A percentile compares a stretch with the other conserved stretches of the same genome.
Evolutionary conservation across 2,329 filamentous ascomycete genomes (phyloP).

Genomic region (Grosmannia huntii): DNA sequence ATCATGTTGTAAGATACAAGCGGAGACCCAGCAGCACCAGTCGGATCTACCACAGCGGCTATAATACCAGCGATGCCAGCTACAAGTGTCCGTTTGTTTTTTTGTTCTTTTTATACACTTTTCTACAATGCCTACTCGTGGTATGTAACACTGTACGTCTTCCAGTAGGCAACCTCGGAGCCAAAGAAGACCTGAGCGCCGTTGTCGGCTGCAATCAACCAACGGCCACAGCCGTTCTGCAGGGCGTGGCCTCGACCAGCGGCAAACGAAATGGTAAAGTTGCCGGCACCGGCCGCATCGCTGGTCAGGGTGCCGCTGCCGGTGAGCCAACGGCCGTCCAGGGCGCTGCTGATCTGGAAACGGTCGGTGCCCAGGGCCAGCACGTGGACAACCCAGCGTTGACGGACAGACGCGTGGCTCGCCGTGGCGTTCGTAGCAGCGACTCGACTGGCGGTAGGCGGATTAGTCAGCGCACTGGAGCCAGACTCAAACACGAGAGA

Average conservation of each 20-base stretch:
- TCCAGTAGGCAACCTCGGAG: background rate
- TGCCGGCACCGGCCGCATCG: background rate
- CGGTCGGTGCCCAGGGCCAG: slow-evolving; percentile 13
- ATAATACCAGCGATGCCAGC: too few species aligned
- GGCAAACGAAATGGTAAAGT: slow-evolving; percentile 1
- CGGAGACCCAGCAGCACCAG: too few species aligned
- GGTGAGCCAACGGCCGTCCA: slow-evolving; percentile 11
- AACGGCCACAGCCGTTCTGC: slow-evolving; percentile 2
- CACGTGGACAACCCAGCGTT: slow-evolving; percentile 36
- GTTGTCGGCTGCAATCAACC: background rate
- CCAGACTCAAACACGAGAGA: slow-evolving; percentile 34
- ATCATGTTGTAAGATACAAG: too few species aligned
- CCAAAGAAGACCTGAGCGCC: background rate
- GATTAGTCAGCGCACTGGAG: slow-evolving; percentile 27
- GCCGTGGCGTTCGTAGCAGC: slow-evolving; percentile 13
- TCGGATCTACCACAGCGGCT: too few species aligned
- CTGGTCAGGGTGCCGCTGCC: background rate
- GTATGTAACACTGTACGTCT: slow-evolving; percentile 6
- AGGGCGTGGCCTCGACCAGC: slow-evolving; percentile 3
- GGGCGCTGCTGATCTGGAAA: slow-evolving; percentile 14
- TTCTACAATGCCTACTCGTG: background rate
- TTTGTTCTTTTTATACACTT: too few species aligned
- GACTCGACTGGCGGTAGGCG: slow-evolving; percentile 10
- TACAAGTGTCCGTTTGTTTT: too few species aligned
- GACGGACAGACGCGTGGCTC: slow-evolving; percentile 24